phyloP scores from a whole-genome alignment of 345 rosid genomes.

The Aquilaria yunnanensis region DNA sequence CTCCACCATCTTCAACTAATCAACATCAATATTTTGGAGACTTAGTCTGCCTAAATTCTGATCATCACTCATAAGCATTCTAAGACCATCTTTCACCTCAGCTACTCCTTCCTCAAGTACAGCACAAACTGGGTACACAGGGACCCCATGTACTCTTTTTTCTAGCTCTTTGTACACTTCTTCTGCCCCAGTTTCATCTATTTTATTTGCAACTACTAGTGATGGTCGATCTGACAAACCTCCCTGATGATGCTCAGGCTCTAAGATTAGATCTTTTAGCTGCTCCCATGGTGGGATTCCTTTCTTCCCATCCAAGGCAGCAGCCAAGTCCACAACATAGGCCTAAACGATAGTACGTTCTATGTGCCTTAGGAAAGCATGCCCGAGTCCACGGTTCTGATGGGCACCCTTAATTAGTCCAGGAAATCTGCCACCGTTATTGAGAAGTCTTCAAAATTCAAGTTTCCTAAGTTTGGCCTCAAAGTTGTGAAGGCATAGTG shows the following conservation, averaged over 20 bases:
- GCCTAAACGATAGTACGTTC: conserved; percentile 91
- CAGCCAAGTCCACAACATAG: conserved; percentile 80
- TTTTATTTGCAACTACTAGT: conserved; percentile 78
- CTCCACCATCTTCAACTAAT: conserved; percentile 11
- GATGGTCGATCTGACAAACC: conserved; percentile 75
- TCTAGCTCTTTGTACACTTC: too few relatives aligned
- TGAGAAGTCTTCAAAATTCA: conserved; percentile 70
- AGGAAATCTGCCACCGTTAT: conserved; percentile 91
- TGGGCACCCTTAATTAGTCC: conserved; percentile 94
- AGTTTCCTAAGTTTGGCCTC: conserved; percentile 80
- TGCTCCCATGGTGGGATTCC: conserved; percentile 88
- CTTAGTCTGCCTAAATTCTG: conserved; percentile 31
- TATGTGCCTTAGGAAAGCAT: conserved; percentile 84
- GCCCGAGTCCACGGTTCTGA: conserved; percentile 81
- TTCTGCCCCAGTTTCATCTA: conserved; percentile 57
- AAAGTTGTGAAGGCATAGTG: conserved; percentile 88
- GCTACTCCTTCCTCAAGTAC: too few relatives aligned
- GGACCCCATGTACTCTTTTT: too few relatives aligned
- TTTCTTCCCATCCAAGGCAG: conserved; percentile 57
- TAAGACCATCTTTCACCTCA: conserved; percentile 30
- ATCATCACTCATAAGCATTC: conserved; percentile 48
- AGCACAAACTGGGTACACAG: too few relatives aligned
- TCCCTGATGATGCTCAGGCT: conserved; percentile 11
- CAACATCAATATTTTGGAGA: conserved; percentile 42
- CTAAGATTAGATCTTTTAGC: conserved; percentile 48